Evolutionary conservation across 2,329 filamentous ascomycete genomes (phyloP), one percentile per base, ranked within the genome.

Genomic region (Hymenoscyphus linearis): DNA sequence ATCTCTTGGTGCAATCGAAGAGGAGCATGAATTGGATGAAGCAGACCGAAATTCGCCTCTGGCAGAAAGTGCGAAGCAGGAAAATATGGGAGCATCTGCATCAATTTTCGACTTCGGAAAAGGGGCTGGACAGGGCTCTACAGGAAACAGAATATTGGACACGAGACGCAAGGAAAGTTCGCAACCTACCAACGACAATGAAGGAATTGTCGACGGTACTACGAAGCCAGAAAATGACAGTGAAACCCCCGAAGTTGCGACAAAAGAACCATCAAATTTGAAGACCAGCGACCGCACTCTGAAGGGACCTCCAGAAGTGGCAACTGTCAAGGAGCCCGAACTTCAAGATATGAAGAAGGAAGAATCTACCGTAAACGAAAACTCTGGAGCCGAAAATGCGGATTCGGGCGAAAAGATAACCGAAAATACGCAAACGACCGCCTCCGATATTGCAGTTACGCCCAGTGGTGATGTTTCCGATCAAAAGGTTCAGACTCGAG

Each of bases 1-100:
- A 50, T 67, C 65, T 52, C 65, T 71, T 22, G 60, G 62, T 36
- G 64, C 68, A 7, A 69, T 70, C 25, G 52, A 58, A 1, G 69
- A 71, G 62, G 69, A 68, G 25, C 60, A 68, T 52, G 63, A 64
- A 12, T 60, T 67, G n/a, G 60, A 65, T 4, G 50, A 60, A 3
- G 60, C 64, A 47, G 40, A 25, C 10, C 40, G 40, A 13, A 47
- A 18, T 3, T n/a, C 40, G n/a, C 12, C 22, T 18, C 40, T 47
- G 22, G 18, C 40, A 10, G 40, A 47, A n/a, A 25, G 6, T 12
- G 18, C 3, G 5, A 47, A 16, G 40, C 5, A 47, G 18, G 40
- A 47, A 47, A 18, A 22, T 25, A 22, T 18, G 40, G 40, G 22
- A 16, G 18, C 40, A 47, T 47, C 40, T 22, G n/a, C 12, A 47